These are phyloP conservation scores for Pyrenula aspistea DNA, from an alignment of 495 filamentous ascomycete species.

Conservation along the genomic window DNA sequence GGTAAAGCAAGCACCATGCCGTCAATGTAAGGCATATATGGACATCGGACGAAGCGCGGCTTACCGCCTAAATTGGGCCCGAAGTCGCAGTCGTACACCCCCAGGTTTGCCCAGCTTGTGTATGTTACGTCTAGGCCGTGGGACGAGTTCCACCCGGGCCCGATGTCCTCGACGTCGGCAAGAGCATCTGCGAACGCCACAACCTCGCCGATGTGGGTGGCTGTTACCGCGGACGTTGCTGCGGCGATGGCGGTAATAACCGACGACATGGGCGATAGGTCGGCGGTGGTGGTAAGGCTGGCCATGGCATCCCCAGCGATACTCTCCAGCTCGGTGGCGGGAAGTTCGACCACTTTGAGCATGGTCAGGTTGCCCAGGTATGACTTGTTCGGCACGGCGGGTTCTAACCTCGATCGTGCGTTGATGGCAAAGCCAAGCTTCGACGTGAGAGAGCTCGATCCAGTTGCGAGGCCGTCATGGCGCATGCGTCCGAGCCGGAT, in stretches of 20 bases:
- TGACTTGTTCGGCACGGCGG: not conserved
- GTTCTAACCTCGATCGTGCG: slow-evolving; percentile 2
- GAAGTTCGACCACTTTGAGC: not conserved
- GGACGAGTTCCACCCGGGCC: slow-evolving; percentile 5
- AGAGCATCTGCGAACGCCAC: too few species aligned
- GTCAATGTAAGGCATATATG: too few species aligned
- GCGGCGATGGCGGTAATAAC: slow-evolving; percentile 2
- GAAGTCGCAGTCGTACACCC: slow-evolving; percentile 5
- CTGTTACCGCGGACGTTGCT: too few species aligned
- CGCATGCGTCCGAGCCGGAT: not conserved
- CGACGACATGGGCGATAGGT: too few species aligned
- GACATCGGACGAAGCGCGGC: too few species aligned
- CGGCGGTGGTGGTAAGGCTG: too few species aligned
- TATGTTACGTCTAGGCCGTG: slow-evolving; percentile 3
- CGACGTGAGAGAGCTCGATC: not conserved
- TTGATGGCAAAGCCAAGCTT: slow-evolving; percentile 4
- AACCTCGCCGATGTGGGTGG: too few species aligned
- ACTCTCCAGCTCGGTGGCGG: not conserved
- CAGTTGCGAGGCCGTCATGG: too few species aligned
- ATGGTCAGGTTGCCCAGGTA: slow-evolving; percentile 4
- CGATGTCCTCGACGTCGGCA: not conserved
- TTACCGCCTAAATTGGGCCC: slow-evolving; percentile 3
- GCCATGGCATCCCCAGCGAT: too few species aligned
- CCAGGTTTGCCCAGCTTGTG: slow-evolving; percentile 7
- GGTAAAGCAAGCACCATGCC: too few species aligned